Base-by-base conservation (phyloP, 2,329 filamentous ascomycete species). In the Lasiodiplodia sp. region DNA sequence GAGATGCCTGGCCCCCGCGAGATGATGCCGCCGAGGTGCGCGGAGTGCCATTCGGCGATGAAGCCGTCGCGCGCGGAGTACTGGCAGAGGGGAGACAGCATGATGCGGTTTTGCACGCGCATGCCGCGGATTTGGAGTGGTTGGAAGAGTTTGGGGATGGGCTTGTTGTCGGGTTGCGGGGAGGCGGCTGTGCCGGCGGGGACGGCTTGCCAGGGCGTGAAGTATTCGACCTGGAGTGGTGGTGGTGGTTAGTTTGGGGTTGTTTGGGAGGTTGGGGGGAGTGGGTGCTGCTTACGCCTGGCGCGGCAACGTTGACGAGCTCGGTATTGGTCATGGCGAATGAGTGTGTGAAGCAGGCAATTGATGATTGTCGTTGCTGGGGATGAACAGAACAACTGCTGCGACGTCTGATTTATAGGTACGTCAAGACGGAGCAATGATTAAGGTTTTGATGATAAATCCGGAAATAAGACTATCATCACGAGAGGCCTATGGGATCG, bases 21-120 rank as follows among this genome's bases (percentile, higher is more conserved):
- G 25, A 92, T 87, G 72, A 94, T 94, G 70, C 92, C 90, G 68
- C 93, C 92, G 23, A 95, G 84, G 76, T 97, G 94, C 18, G 93
- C 89, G 58, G 95, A 83, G 79, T 97, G 93, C 87, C 90, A 97
- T 76, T 91, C 86, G 1, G 91, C 94, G 71, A 91, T 83, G 79
- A 95, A 91, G 49, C 94, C 90, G 76, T 91, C 86, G 53, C 89
- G 76, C 12, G 89, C 87, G 5, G 85, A 88, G 79, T 92, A 92
- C 76, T 91, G 90, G 78, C 90, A 92, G 2, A 91, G 80, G 0
- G 89, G 89, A 2, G 87, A 85, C 10, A 90, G 81, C 80, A 88
- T 85, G 71, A 91, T 88, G 72, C 90, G 87, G 78, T 91, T 92
- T 71, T 89, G 89, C 16, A 92, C 82, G 0, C 86, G 88, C 21